Conservation (phyloP, 108 stramenopile genomes). For the Skeletonema menzelii region DNA sequence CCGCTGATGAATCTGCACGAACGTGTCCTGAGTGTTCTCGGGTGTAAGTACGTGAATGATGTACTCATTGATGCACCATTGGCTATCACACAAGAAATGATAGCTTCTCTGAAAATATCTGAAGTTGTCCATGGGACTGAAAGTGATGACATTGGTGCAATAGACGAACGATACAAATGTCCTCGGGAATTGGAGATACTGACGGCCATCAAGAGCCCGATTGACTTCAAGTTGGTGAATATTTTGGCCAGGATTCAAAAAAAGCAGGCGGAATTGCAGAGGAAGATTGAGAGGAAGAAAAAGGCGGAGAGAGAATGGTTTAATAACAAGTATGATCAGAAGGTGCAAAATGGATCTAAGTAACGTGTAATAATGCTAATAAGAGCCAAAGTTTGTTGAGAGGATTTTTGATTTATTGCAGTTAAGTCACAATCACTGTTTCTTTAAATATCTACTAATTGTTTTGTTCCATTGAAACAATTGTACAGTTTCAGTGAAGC, state of each 20-base stretch:
- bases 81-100: conserved; percentile 91
- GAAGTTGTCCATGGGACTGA: conserved; percentile 71
- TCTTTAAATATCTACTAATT: too few relatives aligned
- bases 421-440: too few relatives aligned
- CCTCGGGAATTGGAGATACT: conserved; percentile 67
- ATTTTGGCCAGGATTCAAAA: conserved; percentile 72
- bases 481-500: too few relatives aligned
- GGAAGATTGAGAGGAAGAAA: conserved; percentile 80
- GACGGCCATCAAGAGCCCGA: conserved; percentile 49
- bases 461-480: too few relatives aligned
- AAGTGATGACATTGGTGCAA: conserved; percentile 45
- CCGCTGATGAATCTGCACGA: conserved; percentile 97
- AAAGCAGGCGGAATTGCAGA: conserved; percentile 74
- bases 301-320: conserved; percentile 79
- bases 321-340: conserved; percentile 62
- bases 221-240: conserved; percentile 62
- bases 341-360: neutral
- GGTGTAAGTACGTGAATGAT: conserved; percentile 93
- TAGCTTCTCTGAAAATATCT: conserved; percentile 73
- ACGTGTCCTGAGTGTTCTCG: conserved; percentile 92
- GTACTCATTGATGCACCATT: conserved; percentile 97
- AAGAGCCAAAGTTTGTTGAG: too few relatives aligned
- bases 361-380: too few relatives aligned
- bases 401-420: too few relatives aligned
- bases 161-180: conserved; percentile 59